Evolutionary conservation across 257 asterid species (phyloP).

Genomic region (Verbascum thapsus): DNA sequence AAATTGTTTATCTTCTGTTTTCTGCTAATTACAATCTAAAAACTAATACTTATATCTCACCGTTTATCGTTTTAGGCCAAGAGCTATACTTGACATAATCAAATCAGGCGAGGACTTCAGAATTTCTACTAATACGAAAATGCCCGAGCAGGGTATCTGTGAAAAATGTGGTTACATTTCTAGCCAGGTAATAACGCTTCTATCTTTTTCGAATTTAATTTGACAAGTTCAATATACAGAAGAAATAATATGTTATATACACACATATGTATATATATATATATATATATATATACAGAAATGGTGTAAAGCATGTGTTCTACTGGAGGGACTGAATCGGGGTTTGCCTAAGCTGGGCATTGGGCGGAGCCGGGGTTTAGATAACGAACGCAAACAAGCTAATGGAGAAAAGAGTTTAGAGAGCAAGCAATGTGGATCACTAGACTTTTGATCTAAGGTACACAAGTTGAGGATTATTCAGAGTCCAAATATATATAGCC

Average conservation of each 20-base stretch:
- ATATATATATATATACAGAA: constrained; percentile 52
- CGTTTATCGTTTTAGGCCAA: constrained; percentile 58
- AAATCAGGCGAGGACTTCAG: constrained; percentile 95
- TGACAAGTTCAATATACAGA: not conserved
- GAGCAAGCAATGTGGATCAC: constrained; percentile 74
- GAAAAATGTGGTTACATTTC: constrained; percentile 96
- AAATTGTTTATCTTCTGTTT: not conserved
- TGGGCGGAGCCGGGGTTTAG: constrained; percentile 61
- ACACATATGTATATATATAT: not conserved
- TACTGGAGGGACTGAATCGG: constrained; percentile 87
- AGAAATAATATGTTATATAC: not conserved
- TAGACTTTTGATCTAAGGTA: constrained; percentile 55
- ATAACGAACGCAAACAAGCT: constrained; percentile 39
- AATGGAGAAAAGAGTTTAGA: constrained; percentile 52
- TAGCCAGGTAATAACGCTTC: constrained; percentile 70
- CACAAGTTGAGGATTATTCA: too few species aligned
- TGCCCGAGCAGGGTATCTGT: constrained; percentile 97
- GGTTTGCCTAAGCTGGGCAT: constrained; percentile 93
- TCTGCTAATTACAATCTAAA: not conserved
- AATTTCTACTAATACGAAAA: constrained; percentile 83
- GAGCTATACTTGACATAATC: constrained; percentile 90
- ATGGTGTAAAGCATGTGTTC: constrained; percentile 97
- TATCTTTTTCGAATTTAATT: not conserved
- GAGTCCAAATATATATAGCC: too few species aligned
- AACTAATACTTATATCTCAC: not conserved